Evolutionary conservation across 805 yeast genomes (phyloP).

Genomic region (Clavispora phyllophila): DNA sequence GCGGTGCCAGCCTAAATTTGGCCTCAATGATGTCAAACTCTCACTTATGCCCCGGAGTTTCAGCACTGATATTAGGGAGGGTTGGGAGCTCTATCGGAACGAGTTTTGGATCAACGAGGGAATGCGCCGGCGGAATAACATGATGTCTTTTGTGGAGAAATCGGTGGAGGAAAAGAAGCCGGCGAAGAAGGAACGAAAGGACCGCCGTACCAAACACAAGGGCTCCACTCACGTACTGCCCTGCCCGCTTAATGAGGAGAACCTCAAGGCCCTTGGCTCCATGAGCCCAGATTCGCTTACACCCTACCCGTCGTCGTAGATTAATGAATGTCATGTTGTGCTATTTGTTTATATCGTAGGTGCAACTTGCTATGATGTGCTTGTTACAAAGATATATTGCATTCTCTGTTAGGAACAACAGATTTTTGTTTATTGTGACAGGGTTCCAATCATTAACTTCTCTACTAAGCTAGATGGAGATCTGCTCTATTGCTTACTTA

Average conservation of each 20-base stretch:
- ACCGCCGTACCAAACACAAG: conserved; percentile 22
- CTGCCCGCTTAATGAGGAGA: background rate
- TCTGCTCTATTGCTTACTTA: background rate
- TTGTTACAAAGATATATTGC: no score
- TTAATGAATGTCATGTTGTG: background rate
- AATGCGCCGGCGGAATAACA: conserved; percentile 45
- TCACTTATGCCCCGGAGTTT: conserved; percentile 79
- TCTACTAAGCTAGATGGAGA: no score
- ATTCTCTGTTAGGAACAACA: no score
- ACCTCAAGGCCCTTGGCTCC: conserved; percentile 1
- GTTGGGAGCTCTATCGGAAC: conserved; percentile 90
- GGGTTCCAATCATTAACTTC: no score
- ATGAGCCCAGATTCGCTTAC: conserved; percentile 3
- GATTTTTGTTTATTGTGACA: no score
- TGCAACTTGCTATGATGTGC: no score
- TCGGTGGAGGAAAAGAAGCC: conserved; percentile 8
- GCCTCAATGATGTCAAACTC: conserved; percentile 69
- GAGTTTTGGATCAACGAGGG: conserved; percentile 92
- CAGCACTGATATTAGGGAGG: conserved; percentile 77
- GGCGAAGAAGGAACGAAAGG: conserved; percentile 33
- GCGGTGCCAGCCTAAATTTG: conserved; percentile 58
- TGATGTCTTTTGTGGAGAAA: conserved; percentile 24
- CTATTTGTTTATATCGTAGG: background rate
- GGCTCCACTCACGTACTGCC: conserved; percentile 4
- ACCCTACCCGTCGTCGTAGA: background rate